Percentiles rank a stretch among this genome's conserved stretches.
Evolutionary conservation across 805 yeast species (phyloP).

Genomic region (Wickerhamiella brachini): DNA sequence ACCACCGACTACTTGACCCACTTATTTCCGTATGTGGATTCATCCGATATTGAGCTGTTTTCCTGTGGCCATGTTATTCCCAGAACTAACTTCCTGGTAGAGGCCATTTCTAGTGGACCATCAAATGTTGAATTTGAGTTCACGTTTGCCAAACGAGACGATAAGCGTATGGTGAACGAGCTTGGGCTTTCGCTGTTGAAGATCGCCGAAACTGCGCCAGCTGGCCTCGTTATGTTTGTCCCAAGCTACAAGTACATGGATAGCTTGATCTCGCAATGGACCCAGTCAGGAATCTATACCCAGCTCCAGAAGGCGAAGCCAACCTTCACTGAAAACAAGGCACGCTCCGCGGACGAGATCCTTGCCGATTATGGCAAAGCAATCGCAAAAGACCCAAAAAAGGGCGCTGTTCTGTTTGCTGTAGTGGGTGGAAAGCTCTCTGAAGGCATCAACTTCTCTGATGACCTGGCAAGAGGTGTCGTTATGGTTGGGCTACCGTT

Average conservation of each 20-base stretch:
- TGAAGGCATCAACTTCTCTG: constrained; percentile 86
- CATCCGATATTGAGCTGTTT: constrained; percentile 35
- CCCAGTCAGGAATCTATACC: constrained; percentile 17
- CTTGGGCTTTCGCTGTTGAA: constrained; percentile 38
- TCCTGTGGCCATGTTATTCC: constrained; percentile 82
- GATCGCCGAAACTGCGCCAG: constrained; percentile 38
- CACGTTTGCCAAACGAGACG: constrained; percentile 50
- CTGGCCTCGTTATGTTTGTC: constrained; percentile 68
- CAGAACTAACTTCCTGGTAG: constrained; percentile 46
- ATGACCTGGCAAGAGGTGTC: constrained; percentile 76
- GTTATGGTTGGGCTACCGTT: constrained; percentile 80
- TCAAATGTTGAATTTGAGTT: constrained; percentile 37
- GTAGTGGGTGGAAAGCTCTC: constrained; percentile 90
- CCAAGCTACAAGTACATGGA: constrained; percentile 70
- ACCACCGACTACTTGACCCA: constrained; percentile 52
- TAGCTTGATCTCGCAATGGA: constrained; percentile 42
- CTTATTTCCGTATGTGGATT: constrained; percentile 44
- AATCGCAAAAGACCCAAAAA: not conserved
- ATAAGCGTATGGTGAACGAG: constrained; percentile 30
- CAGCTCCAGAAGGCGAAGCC: constrained; percentile 25
- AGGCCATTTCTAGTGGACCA: constrained; percentile 30
- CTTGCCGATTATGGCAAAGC: constrained; percentile 33
- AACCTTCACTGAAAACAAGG: constrained; percentile 40
- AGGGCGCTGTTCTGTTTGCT: constrained; percentile 60
- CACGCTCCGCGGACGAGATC: constrained; percentile 31